Evolutionary conservation across 495 filamentous ascomycete species (phyloP), one percentile per base, ranked within the genome.

Genomic region (Staphylotrichum tortipilum): DNA sequence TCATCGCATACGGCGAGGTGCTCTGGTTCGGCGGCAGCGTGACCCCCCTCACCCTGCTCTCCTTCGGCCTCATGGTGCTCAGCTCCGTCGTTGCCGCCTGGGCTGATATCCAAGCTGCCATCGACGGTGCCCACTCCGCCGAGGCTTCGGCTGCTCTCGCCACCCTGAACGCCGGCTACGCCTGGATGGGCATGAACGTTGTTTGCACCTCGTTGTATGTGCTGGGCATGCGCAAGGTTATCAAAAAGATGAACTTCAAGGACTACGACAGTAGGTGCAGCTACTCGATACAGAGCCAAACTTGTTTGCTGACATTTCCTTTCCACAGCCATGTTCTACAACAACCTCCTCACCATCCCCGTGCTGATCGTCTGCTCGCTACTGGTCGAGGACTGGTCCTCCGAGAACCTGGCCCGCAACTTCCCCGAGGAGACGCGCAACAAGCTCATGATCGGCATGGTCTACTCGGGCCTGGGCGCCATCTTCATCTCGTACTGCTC

Each of bases 261-360:
- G 92, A 99, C 63, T 96, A 94, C 71, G 92, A 99, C 68, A 95
- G 90, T 96, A 80, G 70, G 91, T 79, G 23, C 10, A 29, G 9
- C 26, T 7, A 12, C 36, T 30, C 12, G 17, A 4, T 26, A 17
- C 12, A 12, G 29, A 43, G 5, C n/a, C n/a, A n/a, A n/a, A n/a
- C n/a, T n/a, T n/a, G n/a, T n/a, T n/a, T n/a, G n/a, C n/a, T n/a
- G n/a, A n/a, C n/a, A n/a, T n/a, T n/a, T n/a, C n/a, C n/a, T n/a
- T n/a, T n/a, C n/a, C n/a, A n/a, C n/a, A 97, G 91, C 90, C 55
- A 98, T 98, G 92, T 99, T 91, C 72, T 99, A 99, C 76, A 99
- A 99, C 81, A 99, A 99, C 68, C 79, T 99, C 37, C 81, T 99
- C 52, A 94, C 89, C 19, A 95, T 99, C 53, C 92, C 92, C 44